Conservation (phyloP, 129 eudicot species). For the Flaveria bidentis region DNA sequence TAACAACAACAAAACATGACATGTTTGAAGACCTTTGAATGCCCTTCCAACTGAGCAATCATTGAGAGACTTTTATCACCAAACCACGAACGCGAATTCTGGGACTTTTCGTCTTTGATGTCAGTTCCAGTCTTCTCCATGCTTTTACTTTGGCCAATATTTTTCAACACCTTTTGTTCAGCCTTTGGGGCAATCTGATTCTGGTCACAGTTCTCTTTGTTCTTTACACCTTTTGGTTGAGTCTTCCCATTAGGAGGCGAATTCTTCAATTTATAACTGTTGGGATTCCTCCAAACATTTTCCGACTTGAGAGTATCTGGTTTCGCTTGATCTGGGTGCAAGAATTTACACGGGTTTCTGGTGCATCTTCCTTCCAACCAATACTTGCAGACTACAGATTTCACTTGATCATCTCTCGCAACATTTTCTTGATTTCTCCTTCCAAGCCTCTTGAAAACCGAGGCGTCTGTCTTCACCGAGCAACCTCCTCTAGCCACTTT, state of each 20-base stretch:
- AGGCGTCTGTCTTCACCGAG: slow-evolving; percentile 10
- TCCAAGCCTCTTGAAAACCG: slow-evolving; percentile 32
- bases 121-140: slow-evolving; percentile 11
- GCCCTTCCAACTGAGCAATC: slow-evolving; percentile 62
- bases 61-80: slow-evolving; percentile 54
- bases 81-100: slow-evolving; percentile 50
- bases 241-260: slow-evolving; percentile 7
- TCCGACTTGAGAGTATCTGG: slow-evolving; percentile 11
- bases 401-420: neutral
- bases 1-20: neutral
- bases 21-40: slow-evolving; percentile 44
- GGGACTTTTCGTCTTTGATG: slow-evolving; percentile 25
- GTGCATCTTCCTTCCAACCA: slow-evolving; percentile 65
- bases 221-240: neutral
- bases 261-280: neutral
- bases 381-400: slow-evolving; percentile 44
- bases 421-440: slow-evolving; percentile 31
- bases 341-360: slow-evolving; percentile 50
- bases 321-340: slow-evolving; percentile 38
- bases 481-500: slow-evolving; percentile 31
- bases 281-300: slow-evolving; percentile 45
- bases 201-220: slow-evolving; percentile 6
- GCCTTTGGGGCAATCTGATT: slow-evolving; percentile 12
- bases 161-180: slow-evolving; percentile 11
- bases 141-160: slow-evolving; percentile 8